These are phyloP conservation scores for Aspergillus awamori DNA, from an alignment of 2,329 filamentous ascomycete genomes.

Conservation along the genomic window DNA sequence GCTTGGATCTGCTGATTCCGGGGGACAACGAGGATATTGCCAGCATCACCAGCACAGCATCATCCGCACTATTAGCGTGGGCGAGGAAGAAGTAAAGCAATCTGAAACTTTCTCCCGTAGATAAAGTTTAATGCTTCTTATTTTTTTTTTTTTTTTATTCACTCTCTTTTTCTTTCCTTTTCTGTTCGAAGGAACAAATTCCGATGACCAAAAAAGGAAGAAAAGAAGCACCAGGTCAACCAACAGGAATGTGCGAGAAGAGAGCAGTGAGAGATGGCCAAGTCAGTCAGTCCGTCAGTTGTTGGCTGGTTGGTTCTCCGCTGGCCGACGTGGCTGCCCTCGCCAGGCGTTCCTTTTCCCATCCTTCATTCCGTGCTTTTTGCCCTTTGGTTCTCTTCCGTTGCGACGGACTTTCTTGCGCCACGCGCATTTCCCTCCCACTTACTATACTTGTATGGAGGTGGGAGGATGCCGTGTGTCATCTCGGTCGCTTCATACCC, in stretches of 20 bases:
- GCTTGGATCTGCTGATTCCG: not conserved
- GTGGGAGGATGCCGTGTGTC: not conserved
- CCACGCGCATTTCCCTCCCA: not conserved
- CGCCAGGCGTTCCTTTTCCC: not conserved
- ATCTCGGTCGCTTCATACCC: not conserved
- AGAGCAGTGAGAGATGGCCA: not conserved
- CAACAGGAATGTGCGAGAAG: not conserved
- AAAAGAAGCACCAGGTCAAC: not conserved
- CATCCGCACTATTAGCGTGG: not conserved
- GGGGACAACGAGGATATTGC: not conserved
- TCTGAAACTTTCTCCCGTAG: not conserved
- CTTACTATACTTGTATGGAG: not conserved
- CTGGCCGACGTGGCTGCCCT: slow-evolving; percentile 8
- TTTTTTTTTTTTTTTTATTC: not conserved
- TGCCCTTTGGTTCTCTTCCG: not conserved
- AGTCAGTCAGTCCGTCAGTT: not conserved
- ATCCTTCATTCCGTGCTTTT: slow-evolving; percentile 7
- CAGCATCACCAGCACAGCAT: not conserved
- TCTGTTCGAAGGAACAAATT: not conserved
- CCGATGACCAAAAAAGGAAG: not conserved
- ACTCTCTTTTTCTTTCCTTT: not conserved
- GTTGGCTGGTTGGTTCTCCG: not conserved
- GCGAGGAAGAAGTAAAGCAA: not conserved
- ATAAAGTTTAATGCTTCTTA: not conserved
- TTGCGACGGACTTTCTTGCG: not conserved